Percentiles rank a stretch among this genome's conserved stretches.
phyloP scores from a whole-genome alignment of 75 land plant species.

The Pinus taeda region DNA sequence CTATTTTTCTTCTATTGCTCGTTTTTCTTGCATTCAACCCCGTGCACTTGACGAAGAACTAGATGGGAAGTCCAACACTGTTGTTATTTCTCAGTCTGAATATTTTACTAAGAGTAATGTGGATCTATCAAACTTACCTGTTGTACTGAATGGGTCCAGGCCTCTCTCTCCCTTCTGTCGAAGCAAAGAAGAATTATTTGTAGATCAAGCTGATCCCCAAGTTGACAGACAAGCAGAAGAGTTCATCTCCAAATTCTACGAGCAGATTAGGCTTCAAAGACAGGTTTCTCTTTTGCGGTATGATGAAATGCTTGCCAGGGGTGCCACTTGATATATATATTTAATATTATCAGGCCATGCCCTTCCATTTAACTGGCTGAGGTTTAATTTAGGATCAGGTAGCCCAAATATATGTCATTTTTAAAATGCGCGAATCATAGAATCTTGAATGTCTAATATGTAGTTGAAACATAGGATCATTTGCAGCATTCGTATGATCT shows the following conservation, averaged over 20 bases:
- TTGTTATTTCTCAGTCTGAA: slow-evolving; percentile 4
- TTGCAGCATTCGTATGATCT: too few species aligned
- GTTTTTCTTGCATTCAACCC: slow-evolving; percentile 2
- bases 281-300: slow-evolving; percentile 43
- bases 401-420: too few species aligned
- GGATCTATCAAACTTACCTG: slow-evolving; percentile 4
- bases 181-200: not conserved
- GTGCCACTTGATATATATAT: not conserved
- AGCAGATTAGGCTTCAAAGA: slow-evolving; percentile 57
- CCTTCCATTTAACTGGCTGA: too few species aligned
- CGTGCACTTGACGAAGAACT: not conserved
- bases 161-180: slow-evolving; percentile 13
- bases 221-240: slow-evolving; percentile 59
- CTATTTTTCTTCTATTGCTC: not conserved
- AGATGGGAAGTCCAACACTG: not conserved
- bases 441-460: too few species aligned
- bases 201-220: slow-evolving; percentile 14
- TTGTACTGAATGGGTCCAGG: not conserved
- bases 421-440: too few species aligned
- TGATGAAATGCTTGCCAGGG: slow-evolving; percentile 23
- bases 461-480: too few species aligned
- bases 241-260: slow-evolving; percentile 54
- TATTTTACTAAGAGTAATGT: not conserved
- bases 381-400: too few species aligned
- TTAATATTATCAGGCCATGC: too few species aligned